phyloP scores from a whole-genome alignment of 2,329 filamentous ascomycete genomes.

The Colletotrichum navitas region DNA sequence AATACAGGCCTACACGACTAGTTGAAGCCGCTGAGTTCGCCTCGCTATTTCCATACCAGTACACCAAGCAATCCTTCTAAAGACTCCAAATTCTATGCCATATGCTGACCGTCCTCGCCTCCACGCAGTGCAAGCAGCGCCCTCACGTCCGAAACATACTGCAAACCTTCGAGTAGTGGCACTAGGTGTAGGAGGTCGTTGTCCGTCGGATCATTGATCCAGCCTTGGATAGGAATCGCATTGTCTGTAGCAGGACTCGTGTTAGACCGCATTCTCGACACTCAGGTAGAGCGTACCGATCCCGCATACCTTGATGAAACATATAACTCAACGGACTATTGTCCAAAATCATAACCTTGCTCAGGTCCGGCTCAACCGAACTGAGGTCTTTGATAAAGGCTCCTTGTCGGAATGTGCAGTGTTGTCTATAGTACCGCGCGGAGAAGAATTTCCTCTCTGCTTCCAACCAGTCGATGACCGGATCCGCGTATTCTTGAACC shows the following conservation, averaged over 20 bases:
- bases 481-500: constrained; percentile 98
- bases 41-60: constrained; percentile 36
- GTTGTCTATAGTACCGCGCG: constrained; percentile 93
- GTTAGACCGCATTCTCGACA: constrained; percentile 1
- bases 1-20: constrained; percentile 37
- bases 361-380: constrained; percentile 95
- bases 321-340: constrained; percentile 98
- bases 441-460: constrained; percentile 97
- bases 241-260: constrained; percentile 75
- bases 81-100: constrained; percentile 52
- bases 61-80: constrained; percentile 30
- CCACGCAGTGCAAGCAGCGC: constrained; percentile 89
- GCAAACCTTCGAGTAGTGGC: constrained; percentile 90
- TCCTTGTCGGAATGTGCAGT: constrained; percentile 95
- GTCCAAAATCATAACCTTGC: constrained; percentile 98
- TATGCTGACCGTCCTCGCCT: constrained; percentile 80
- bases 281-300: not conserved
- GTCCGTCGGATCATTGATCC: constrained; percentile 98
- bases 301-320: constrained; percentile 89
- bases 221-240: constrained; percentile 98
- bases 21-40: constrained; percentile 37
- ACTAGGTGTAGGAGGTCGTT: constrained; percentile 94
- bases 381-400: constrained; percentile 99
- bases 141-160: constrained; percentile 96
- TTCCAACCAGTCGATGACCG: constrained; percentile 98